Evolutionary conservation across 2,329 filamentous ascomycete genomes (phyloP), one percentile per base, ranked within the genome.

Genomic region (Fusarium denticulatum): DNA sequence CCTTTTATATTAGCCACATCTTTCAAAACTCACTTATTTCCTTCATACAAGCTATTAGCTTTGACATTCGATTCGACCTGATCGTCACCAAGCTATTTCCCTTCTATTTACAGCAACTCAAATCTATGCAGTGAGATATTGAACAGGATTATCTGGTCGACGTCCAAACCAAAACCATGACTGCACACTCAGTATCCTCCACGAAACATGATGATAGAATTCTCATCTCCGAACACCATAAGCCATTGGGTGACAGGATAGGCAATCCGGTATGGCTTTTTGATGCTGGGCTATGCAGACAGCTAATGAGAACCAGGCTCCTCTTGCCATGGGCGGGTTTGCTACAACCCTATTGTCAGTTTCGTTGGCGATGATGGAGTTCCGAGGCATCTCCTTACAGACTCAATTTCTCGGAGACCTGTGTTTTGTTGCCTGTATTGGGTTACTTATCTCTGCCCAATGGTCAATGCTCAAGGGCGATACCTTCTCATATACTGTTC

Each of bases 281-380:
- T 34, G 22, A 22, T 4, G 46, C 28, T 18, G 28, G 16, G 13
- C 13, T 16, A 50, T 24, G 12, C 10, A 56, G n/a, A 26, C 30
- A 47, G 37, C 62, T 68, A n/a, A 68, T 32, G 26, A 22, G 6
- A 20, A 15, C 11, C 24, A 70, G 67, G 64, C 59, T 16, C 68
- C 78, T 22, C 60, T 79, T 14, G 77, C 76, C 9, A 79, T 79
- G 76, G 78, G 76, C 24, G 75, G 75, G 3, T 79, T 79, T 52
- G 77, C 77, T 7, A 78, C 76, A 12, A 77, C 78, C 2, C 43
- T 79, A 3, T 63, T 76, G 11, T 71, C 67, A 12, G 63, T 79
- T 8, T 79, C 76, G 2, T 52, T 79, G 28, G 68, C 75, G 1
- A 75, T 79, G 75, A 79, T 79, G 77, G 73, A 71, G 20, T 75